Evolutionary conservation across 116 monocot genomes (phyloP).

Genomic region (Cymodocea nodosa): DNA sequence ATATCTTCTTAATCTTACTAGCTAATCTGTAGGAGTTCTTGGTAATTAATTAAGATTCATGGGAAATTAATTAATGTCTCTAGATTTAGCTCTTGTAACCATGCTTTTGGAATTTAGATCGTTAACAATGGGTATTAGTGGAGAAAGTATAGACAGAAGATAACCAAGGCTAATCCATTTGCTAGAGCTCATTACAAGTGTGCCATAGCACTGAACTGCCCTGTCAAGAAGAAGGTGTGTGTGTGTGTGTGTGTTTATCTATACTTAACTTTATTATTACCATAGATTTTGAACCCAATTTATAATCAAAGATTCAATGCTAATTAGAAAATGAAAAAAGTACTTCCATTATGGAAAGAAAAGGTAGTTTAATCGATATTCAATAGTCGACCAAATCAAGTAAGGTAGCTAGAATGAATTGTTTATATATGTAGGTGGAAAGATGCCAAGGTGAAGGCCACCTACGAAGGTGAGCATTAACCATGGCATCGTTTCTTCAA

Average conservation of each 20-base stretch:
- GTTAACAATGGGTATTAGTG: slow-evolving; percentile 29
- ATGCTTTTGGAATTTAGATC: slow-evolving; percentile 7
- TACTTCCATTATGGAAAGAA: too few relatives aligned
- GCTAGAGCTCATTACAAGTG: slow-evolving; percentile 31
- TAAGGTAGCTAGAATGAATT: background rate
- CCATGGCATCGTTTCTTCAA: slow-evolving; percentile 10
- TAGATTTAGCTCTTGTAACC: background rate
- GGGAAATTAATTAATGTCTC: background rate
- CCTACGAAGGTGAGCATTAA: slow-evolving; percentile 66
- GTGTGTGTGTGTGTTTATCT: background rate
- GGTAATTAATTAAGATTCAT: background rate
- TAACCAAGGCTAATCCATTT: slow-evolving; percentile 27
- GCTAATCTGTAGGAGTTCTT: background rate
- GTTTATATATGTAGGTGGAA: slow-evolving; percentile 31
- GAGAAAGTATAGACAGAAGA: slow-evolving; percentile 33
- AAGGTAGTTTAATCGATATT: too few relatives aligned
- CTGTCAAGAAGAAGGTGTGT: slow-evolving; percentile 30
- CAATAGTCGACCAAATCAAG: too few relatives aligned
- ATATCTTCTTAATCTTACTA: background rate
- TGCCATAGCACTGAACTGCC: slow-evolving; percentile 14
- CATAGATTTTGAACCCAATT: too few relatives aligned
- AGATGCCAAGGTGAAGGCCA: slow-evolving; percentile 36
- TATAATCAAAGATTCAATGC: too few relatives aligned
- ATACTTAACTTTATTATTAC: too few relatives aligned
- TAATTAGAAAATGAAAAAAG: too few relatives aligned